These are phyloP conservation scores for Colletotrichum destructivum DNA, from an alignment of 2,329 filamentous ascomycete genomes.

Conservation along the genomic window DNA sequence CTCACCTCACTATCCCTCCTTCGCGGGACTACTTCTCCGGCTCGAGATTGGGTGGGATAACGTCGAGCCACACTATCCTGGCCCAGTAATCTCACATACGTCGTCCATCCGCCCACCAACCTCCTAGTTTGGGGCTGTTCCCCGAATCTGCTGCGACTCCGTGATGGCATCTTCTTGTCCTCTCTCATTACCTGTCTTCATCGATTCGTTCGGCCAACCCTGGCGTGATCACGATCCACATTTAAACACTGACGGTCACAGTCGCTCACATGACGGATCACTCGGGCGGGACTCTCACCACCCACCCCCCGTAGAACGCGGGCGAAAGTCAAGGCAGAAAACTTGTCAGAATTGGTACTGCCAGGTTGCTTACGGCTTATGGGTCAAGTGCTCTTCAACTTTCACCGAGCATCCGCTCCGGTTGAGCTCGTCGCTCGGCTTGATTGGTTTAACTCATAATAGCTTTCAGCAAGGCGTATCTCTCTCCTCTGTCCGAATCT, in stretches of 20 bases:
- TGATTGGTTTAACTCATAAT: slow-evolving; percentile 10
- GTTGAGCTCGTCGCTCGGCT: not conserved
- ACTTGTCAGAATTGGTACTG: not conserved
- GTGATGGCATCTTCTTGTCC: not conserved
- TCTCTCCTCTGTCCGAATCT: not conserved
- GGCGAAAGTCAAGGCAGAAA: slow-evolving; percentile 18
- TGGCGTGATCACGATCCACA: slow-evolving; percentile 17
- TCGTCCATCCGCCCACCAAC: slow-evolving; percentile 3
- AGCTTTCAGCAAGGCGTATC: slow-evolving; percentile 24
- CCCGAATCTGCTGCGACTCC: not conserved
- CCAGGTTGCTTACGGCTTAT: slow-evolving; percentile 8
- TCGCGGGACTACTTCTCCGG: slow-evolving; percentile 16
- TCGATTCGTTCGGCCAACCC: slow-evolving; percentile 28
- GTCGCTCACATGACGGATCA: slow-evolving; percentile 34
- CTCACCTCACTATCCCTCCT: slow-evolving; percentile 10
- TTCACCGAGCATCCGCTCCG: not conserved
- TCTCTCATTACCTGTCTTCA: slow-evolving; percentile 15
- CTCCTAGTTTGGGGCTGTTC: slow-evolving; percentile 12
- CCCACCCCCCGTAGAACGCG: not conserved
- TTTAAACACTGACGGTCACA: slow-evolving; percentile 15
- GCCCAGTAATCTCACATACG: not conserved
- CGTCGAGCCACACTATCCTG: slow-evolving; percentile 12
- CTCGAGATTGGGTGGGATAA: slow-evolving; percentile 23
- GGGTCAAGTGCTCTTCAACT: slow-evolving; percentile 14
- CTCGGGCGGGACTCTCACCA: slow-evolving; percentile 32